Conservation (phyloP, 306 rosid species). For the Trifolium repens region DNA sequence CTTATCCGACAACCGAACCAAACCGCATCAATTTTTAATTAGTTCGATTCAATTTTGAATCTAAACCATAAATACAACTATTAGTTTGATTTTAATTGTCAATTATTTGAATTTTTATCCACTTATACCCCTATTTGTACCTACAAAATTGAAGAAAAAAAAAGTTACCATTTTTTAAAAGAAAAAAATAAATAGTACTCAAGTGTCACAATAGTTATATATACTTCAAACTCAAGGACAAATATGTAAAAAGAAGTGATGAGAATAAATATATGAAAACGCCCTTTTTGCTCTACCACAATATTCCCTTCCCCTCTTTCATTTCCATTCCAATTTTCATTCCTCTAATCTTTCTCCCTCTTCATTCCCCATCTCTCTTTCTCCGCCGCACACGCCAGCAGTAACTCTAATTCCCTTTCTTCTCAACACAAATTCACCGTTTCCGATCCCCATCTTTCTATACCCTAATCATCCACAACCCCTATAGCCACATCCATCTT, state of each 20-base stretch:
- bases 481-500: neutral
- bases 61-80: too few relatives aligned
- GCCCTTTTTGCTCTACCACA: neutral
- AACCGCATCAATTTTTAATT: too few relatives aligned
- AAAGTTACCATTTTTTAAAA: too few relatives aligned
- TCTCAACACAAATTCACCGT: slow-evolving; percentile 1
- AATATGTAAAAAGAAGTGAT: slow-evolving; percentile 18
- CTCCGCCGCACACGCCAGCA: slow-evolving; percentile 1
- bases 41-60: too few relatives aligned
- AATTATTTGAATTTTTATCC: too few relatives aligned
- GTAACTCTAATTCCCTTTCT: neutral
- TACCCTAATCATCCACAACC: slow-evolving; percentile 16
- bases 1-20: too few relatives aligned
- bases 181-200: too few relatives aligned
- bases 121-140: too few relatives aligned
- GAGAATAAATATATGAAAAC: neutral
- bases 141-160: too few relatives aligned
- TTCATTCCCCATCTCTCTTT: neutral
- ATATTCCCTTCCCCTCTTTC: slow-evolving; percentile 7
- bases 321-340: neutral
- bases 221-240: slow-evolving; percentile 24
- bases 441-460: neutral
- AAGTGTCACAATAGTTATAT: slow-evolving; percentile 32
- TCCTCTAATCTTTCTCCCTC: neutral
- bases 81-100: too few relatives aligned